Evolutionary conservation across 73 alveolate species (phyloP).

Genomic region (Durusdinium trenchii): DNA sequence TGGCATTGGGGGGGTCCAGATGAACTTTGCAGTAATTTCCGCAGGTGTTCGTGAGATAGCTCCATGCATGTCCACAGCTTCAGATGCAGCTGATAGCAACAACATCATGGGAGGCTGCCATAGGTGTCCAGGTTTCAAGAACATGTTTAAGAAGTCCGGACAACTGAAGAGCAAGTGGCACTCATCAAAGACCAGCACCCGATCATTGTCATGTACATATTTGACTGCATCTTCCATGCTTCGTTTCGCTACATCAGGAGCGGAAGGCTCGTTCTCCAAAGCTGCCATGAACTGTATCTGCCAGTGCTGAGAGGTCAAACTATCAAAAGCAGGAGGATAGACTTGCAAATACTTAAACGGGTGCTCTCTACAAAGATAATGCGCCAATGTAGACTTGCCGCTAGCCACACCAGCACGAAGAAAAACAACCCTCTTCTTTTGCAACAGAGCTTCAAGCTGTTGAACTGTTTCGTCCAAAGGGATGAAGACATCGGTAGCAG

Average conservation of each 20-base stretch:
- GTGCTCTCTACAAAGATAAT: neutral
- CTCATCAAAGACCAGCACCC: conserved; percentile 56
- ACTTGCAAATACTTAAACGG: neutral
- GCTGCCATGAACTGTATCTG: neutral
- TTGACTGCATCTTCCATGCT: conserved; percentile 5
- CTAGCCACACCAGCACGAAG: conserved; percentile 1
- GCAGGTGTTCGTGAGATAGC: neutral
- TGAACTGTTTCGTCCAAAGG: conserved; percentile 14
- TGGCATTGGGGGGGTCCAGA: conserved; percentile 79
- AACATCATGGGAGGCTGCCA: neutral
- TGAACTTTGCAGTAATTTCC: conserved; percentile 44
- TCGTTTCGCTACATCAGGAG: neutral
- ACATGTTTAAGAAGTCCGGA: neutral
- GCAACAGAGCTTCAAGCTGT: neutral
- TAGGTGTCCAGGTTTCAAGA: neutral
- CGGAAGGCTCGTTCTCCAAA: neutral
- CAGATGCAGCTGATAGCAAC: conserved; percentile 59
- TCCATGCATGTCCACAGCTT: neutral
- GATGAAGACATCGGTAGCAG: neutral
- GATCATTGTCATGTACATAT: neutral
- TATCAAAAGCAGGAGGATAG: neutral
- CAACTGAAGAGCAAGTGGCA: conserved; percentile 68
- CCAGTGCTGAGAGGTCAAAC: neutral
- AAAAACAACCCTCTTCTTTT: neutral
- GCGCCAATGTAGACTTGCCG: conserved; percentile 20